Evolutionary conservation across 75 land plant species (phyloP), one percentile per base, ranked within the genome.

Genomic region (Picea glauca): DNA sequence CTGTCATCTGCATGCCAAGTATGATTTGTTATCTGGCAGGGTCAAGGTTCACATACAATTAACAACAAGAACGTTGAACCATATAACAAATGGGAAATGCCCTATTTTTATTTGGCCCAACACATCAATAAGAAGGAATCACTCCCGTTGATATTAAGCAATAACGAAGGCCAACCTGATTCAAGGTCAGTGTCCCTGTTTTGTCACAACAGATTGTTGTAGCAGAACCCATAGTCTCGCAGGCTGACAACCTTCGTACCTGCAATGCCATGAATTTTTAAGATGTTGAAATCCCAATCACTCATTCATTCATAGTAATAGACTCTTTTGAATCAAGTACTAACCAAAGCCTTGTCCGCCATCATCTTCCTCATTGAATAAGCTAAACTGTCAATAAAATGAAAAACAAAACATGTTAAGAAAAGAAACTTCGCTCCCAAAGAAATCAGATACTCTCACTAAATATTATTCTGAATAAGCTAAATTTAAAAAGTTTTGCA

Each of bases 151-250:
- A 50, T 1, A 50, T 50, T 50, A 50, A 50, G 12, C 56, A 50
- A 9, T 9, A 9, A 9, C 12, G 56, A 50, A 35, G 75, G 65
- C 77, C 56, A 13, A 89, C 92, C 92, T 83, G 66, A 82, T 90
- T 90, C 83, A 90, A 81, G 31, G 92, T 90, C 18, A 90, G 83
- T 40, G 92, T 90, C 32, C 92, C 92, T 18, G 92, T 90, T 66
- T 90, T 90, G 73, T 90, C 92, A 78, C 91, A 89, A 70, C 92
- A 90, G 21, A 90, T 90, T 68, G 91, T 81, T 46, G 92, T 90
- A 33, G 92, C 92, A 54, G 92, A 90, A 50, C 92, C 92, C 92
- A 90, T 90, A 38, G 92, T 90, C 74, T 90, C 92, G 80, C 92
- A 90, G 56, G 92, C 87, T 78, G 92, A 88, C 68, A 90, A 84